These are phyloP conservation scores for Candida rishiriensis DNA, from an alignment of 805 yeast species.

Conservation along the genomic window DNA sequence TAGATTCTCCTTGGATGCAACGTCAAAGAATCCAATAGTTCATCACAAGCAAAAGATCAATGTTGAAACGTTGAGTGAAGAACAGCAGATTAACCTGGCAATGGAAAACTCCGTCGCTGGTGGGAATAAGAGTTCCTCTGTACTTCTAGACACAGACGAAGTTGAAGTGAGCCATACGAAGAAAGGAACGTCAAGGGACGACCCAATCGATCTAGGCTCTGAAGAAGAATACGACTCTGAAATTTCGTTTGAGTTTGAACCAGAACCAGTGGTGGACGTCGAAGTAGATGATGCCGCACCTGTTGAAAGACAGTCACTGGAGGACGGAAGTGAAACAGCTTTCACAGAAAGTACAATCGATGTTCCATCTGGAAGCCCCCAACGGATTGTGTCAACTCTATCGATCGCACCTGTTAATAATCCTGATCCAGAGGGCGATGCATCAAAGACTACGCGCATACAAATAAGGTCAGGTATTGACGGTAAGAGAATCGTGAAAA, in stretches of 20 bases:
- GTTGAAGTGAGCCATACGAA: conserved; percentile 19
- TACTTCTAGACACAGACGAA: conserved; percentile 22
- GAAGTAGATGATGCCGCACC: conserved; percentile 18
- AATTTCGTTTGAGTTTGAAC: conserved; percentile 4
- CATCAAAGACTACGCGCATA: conserved; percentile 61
- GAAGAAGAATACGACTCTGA: conserved; percentile 9
- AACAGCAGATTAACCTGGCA: conserved; percentile 77
- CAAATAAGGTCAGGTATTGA: conserved; percentile 79
- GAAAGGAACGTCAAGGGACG: conserved; percentile 16
- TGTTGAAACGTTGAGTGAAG: conserved; percentile 67
- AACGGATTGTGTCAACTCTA: background rate
- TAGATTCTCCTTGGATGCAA: conserved; percentile 60
- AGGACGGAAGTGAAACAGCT: background rate
- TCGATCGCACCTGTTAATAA: conserved; percentile 33
- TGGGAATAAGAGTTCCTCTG: conserved; percentile 26
- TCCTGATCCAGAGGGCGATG: conserved; percentile 58
- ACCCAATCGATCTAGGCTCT: conserved; percentile 15
- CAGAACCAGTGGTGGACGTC: conserved; percentile 8
- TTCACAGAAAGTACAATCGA: background rate
- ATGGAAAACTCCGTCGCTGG: conserved; percentile 57
- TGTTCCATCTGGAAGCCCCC: no score
- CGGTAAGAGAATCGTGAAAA: conserved; percentile 76
- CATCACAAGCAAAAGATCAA: conserved; percentile 56
- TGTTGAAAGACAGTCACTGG: background rate
- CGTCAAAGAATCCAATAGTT: conserved; percentile 61